Conservation (phyloP, 2,329 filamentous ascomycete genomes). For the Chalaropsis thielavioides region DNA sequence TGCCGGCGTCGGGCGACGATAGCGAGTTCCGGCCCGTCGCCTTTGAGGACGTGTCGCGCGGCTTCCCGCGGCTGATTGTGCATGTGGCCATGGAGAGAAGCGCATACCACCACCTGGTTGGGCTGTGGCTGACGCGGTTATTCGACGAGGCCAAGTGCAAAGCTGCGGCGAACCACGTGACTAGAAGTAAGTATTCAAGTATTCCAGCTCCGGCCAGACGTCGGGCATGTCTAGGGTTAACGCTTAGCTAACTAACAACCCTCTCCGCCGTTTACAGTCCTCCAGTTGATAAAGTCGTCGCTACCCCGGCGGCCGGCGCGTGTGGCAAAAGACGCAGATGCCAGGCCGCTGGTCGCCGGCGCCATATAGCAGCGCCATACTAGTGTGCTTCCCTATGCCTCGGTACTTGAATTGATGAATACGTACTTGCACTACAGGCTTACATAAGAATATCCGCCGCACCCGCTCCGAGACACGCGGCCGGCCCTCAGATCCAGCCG, state of each 20-base stretch:
- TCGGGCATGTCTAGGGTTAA: not conserved
- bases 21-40: not conserved
- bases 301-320: not conserved
- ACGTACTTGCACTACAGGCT: not conserved
- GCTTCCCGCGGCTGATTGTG: not conserved
- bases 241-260: not conserved
- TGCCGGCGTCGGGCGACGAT: not conserved
- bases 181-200: not conserved
- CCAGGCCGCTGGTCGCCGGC: not conserved
- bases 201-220: no score
- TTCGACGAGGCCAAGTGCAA: not conserved
- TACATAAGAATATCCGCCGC: no score
- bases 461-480: not conserved
- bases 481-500: conserved; percentile 26
- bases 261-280: not conserved
- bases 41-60: not conserved
- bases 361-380: not conserved
- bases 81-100: not conserved
- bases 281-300: not conserved
- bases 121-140: not conserved
- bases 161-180: not conserved
- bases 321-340: not conserved
- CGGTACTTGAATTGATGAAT: not conserved
- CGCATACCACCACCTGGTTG: not conserved
- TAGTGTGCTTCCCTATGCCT: not conserved